Conservation (phyloP, 2,329 filamentous ascomycete species). For the Fusarium succisae region DNA sequence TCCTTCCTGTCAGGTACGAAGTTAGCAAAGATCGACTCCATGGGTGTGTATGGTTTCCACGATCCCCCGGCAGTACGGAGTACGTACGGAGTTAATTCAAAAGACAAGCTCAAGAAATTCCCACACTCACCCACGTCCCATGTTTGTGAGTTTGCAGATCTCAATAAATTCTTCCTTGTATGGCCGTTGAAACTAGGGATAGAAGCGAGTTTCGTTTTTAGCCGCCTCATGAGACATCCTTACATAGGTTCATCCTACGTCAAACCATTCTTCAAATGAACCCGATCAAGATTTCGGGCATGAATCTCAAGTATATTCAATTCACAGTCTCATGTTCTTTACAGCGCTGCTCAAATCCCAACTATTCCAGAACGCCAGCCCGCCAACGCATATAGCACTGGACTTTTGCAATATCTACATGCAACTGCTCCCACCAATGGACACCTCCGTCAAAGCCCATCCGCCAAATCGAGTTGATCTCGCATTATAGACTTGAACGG, state of each 20-base stretch:
- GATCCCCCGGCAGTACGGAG: background rate
- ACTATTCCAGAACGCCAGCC: slow-evolving; percentile 42
- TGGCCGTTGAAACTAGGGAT: slow-evolving; percentile 8
- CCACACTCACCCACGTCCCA: background rate
- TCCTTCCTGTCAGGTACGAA: background rate
- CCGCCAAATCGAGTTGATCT: slow-evolving; percentile 18
- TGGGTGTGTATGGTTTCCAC: slow-evolving; percentile 1
- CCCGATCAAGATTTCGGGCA: background rate
- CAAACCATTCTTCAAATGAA: slow-evolving; percentile 3
- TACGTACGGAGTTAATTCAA: background rate
- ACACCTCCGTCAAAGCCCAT: slow-evolving; percentile 6
- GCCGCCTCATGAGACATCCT: slow-evolving; percentile 10
- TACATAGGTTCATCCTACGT: background rate
- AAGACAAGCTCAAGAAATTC: slow-evolving; percentile 4
- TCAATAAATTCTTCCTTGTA: slow-evolving; percentile 32
- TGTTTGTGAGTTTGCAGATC: slow-evolving; percentile 31
- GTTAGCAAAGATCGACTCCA: slow-evolving; percentile 16
- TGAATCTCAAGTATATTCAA: background rate
- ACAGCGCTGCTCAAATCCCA: slow-evolving; percentile 33
- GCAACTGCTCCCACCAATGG: slow-evolving; percentile 20
- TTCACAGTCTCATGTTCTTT: slow-evolving; percentile 20
- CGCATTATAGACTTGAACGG: background rate
- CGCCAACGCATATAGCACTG: slow-evolving; percentile 36
- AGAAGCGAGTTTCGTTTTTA: slow-evolving; percentile 8
- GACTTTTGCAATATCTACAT: slow-evolving; percentile 35